Percentiles rank a stretch among this genome's conserved stretches.
Conservation (phyloP, 257 asterid species). For the Galeopsis tetrahit region DNA sequence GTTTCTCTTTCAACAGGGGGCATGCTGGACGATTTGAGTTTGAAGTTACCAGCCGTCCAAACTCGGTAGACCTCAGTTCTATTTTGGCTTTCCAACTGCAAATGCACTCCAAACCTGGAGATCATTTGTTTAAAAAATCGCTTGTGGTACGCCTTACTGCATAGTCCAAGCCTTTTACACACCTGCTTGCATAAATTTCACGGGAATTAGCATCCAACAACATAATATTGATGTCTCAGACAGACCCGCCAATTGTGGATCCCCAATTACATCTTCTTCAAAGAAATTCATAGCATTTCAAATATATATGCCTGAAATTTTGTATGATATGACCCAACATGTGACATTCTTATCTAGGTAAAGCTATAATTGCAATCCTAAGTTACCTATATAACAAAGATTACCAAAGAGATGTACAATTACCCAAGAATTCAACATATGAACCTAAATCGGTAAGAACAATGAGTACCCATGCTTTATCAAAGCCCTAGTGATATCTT, state of each 20-base stretch:
- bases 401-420: not conserved
- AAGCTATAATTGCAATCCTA: slow-evolving; percentile 22
- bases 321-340: slow-evolving; percentile 20
- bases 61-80: slow-evolving; percentile 72
- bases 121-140: slow-evolving; percentile 58
- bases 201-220: slow-evolving; percentile 25
- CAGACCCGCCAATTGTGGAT: slow-evolving; percentile 7
- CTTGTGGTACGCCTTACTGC: slow-evolving; percentile 70
- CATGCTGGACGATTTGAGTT: slow-evolving; percentile 47
- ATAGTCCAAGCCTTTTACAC: slow-evolving; percentile 75
- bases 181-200: slow-evolving; percentile 53
- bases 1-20: slow-evolving; percentile 37
- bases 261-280: slow-evolving; percentile 10
- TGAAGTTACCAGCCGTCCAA: slow-evolving; percentile 75
- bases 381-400: slow-evolving; percentile 16
- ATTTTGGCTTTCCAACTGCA: slow-evolving; percentile 62
- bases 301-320: slow-evolving; percentile 16
- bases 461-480: slow-evolving; percentile 27
- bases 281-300: slow-evolving; percentile 15
- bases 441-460: slow-evolving; percentile 21
- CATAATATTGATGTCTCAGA: slow-evolving; percentile 3
- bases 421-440: slow-evolving; percentile 25
- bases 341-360: slow-evolving; percentile 14
- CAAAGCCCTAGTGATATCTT: slow-evolving; percentile 16
- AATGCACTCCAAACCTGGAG: slow-evolving; percentile 70